These are phyloP conservation scores for Xylaria sp. DNA, from an alignment of 2,329 filamentous ascomycete species.

Conservation along the genomic window DNA sequence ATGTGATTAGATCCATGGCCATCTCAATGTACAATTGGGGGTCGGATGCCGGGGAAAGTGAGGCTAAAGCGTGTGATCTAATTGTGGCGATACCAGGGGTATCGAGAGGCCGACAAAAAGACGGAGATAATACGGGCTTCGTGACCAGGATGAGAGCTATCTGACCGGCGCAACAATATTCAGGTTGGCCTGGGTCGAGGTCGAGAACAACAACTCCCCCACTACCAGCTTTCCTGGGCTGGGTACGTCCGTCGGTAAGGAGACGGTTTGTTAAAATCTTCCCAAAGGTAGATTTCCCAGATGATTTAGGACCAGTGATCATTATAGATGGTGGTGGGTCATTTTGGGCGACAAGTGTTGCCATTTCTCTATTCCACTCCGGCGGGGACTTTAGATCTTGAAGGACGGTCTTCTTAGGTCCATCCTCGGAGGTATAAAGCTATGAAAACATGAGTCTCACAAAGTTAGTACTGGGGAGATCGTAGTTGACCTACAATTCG, in stretches of 20 bases:
- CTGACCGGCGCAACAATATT: constrained; percentile 76
- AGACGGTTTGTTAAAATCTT: constrained; percentile 74
- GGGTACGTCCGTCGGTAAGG: constrained; percentile 59
- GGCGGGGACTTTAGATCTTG: constrained; percentile 67
- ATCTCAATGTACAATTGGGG: constrained; percentile 74
- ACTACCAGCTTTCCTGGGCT: constrained; percentile 42
- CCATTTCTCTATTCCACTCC: constrained; percentile 71
- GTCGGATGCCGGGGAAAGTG: constrained; percentile 72
- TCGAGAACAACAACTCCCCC: constrained; percentile 71
- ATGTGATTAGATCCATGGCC: constrained; percentile 69
- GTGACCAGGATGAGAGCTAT: constrained; percentile 73
- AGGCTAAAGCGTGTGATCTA: constrained; percentile 73
- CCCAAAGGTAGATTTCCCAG: constrained; percentile 81
- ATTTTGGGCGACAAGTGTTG: constrained; percentile 55
- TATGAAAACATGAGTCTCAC: constrained; percentile 49
- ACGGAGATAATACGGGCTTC: constrained; percentile 71
- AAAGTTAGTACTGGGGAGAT: not conserved
- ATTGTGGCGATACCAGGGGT: constrained; percentile 56
- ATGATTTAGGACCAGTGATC: constrained; percentile 75
- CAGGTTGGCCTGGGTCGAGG: constrained; percentile 80
- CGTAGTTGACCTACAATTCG: constrained; percentile 58
- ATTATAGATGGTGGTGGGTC: constrained; percentile 59
- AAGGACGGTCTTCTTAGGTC: constrained; percentile 60
- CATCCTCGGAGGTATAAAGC: constrained; percentile 66
- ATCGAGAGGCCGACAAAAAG: constrained; percentile 70